Conservation (phyloP, 331 rosid species). For the Rhamnella rubrinervis region DNA sequence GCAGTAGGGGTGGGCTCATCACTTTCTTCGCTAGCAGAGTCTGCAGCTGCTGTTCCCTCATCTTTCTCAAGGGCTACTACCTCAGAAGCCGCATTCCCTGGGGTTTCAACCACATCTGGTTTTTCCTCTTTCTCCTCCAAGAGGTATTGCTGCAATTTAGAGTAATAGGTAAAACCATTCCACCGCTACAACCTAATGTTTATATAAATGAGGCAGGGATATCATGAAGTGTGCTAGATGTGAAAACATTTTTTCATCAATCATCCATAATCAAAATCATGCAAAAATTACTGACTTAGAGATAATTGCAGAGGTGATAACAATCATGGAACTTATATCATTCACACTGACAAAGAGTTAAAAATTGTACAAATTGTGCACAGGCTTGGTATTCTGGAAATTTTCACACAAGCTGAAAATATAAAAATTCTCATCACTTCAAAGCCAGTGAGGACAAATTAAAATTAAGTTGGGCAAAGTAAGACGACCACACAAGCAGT, state of each 20-base stretch:
- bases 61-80: slow-evolving; percentile 23
- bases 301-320: not conserved
- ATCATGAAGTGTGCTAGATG: not conserved
- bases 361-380: no score
- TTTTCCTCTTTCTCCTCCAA: slow-evolving; percentile 60
- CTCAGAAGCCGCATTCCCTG: slow-evolving; percentile 27
- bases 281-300: not conserved
- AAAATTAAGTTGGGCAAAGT: no score
- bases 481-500: no score
- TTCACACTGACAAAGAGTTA: not conserved
- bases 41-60: slow-evolving; percentile 18
- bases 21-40: slow-evolving; percentile 33
- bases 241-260: not conserved
- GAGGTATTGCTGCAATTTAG: slow-evolving; percentile 54
- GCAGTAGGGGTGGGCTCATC: slow-evolving; percentile 23
- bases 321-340: not conserved
- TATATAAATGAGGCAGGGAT: not conserved
- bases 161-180: slow-evolving; percentile 2
- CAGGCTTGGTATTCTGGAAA: no score
- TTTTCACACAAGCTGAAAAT: no score
- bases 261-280: not conserved
- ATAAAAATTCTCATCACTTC: no score
- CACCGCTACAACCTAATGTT: slow-evolving; percentile 4
- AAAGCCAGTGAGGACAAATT: no score
- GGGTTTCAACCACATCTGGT: slow-evolving; percentile 40